Conservation (phyloP, 2,329 filamentous ascomycete species). For the Xylariaceae sp. region DNA sequence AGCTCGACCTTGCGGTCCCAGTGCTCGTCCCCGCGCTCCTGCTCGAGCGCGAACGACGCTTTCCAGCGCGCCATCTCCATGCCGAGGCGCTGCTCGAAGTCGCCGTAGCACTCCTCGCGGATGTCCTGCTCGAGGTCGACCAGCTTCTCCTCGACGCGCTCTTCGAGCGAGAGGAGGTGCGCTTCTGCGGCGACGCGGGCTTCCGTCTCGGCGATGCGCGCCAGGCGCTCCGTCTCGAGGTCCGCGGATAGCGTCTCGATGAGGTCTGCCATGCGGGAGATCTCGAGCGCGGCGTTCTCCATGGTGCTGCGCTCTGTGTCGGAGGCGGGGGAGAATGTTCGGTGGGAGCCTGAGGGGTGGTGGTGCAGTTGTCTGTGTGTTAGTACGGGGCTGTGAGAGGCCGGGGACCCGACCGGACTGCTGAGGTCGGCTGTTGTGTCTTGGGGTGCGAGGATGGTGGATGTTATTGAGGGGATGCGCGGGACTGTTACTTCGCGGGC, state of each 20-base stretch:
- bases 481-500: constrained; percentile 91
- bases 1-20: constrained; percentile 85
- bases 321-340: constrained; percentile 37
- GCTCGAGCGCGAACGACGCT: constrained; percentile 71
- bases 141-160: constrained; percentile 45
- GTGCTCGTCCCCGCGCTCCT: constrained; percentile 78
- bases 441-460: constrained; percentile 55
- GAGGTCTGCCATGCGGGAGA: constrained; percentile 74
- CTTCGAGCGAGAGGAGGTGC: constrained; percentile 67
- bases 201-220: constrained; percentile 60
- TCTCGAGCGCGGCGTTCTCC: constrained; percentile 77
- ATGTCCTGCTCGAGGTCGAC: constrained; percentile 73
- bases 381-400: constrained; percentile 18
- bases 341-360: constrained; percentile 30
- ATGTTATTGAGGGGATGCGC: constrained; percentile 77
- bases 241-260: constrained; percentile 71
- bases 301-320: constrained; percentile 66
- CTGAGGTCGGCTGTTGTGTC: constrained; percentile 23
- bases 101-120: constrained; percentile 81
- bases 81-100: constrained; percentile 77
- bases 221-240: constrained; percentile 38
- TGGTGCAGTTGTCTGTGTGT: constrained; percentile 41
- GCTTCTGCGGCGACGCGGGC: constrained; percentile 70
- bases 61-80: constrained; percentile 81
- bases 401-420: constrained; percentile 29